A percentile compares a stretch with the other conserved stretches of the same genome.
Conservation (phyloP, 1,284 basidiomycete species). For the Leucoagaricus sp. region DNA sequence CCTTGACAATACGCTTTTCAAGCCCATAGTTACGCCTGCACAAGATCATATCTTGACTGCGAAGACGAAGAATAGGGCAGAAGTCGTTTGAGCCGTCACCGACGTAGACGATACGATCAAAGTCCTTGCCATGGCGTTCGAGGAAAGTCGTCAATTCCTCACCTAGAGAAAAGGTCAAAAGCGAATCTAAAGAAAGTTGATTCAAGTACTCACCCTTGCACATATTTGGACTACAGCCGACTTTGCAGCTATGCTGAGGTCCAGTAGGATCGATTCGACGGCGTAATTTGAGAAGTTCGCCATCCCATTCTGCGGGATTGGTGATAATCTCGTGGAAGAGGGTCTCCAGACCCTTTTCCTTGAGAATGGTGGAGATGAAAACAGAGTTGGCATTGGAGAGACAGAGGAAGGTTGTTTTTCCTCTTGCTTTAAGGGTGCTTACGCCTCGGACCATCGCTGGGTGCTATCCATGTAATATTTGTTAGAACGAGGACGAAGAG, state of each 20-base stretch:
- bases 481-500: not conserved
- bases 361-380: constrained; percentile 88
- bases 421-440: constrained; percentile 65
- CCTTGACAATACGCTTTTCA: constrained; percentile 70
- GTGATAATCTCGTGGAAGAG: constrained; percentile 90
- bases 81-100: constrained; percentile 97
- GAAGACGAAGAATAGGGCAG: constrained; percentile 85
- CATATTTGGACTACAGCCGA: constrained; percentile 97
- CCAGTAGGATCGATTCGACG: constrained; percentile 76
- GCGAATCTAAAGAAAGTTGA: not conserved
- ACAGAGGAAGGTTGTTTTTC: constrained; percentile 83
- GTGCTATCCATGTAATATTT: constrained; percentile 57
- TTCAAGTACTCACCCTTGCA: constrained; percentile 76
- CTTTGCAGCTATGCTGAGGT: constrained; percentile 81
- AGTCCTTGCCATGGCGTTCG: constrained; percentile 64
- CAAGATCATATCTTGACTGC: constrained; percentile 77
- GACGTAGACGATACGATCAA: constrained; percentile 86
- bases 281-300: constrained; percentile 76
- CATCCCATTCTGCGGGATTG: constrained; percentile 86
- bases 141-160: constrained; percentile 88
- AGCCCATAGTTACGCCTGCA: constrained; percentile 80
- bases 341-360: constrained; percentile 74
- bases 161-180: constrained; percentile 45
- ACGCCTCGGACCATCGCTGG: constrained; percentile 96
- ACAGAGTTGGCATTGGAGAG: constrained; percentile 94